phyloP scores from a whole-genome alignment of 768 basidiomycete species.

The Crepidotus variabilis region DNA sequence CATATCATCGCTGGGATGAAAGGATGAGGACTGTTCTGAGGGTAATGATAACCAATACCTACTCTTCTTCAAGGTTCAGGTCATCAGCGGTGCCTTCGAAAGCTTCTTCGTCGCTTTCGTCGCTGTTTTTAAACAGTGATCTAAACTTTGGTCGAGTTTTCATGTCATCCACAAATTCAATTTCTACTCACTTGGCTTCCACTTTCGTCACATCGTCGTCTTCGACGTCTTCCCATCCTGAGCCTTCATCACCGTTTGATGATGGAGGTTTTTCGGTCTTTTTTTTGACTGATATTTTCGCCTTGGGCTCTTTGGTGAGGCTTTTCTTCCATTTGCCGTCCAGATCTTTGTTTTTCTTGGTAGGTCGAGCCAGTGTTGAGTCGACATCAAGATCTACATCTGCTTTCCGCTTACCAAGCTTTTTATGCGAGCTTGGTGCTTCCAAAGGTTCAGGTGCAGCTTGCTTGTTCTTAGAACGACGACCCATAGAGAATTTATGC shows the following conservation, averaged over 20 bases:
- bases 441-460: constrained; percentile 61
- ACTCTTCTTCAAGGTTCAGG: constrained; percentile 45
- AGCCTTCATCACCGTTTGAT: constrained; percentile 27
- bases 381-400: constrained; percentile 31
- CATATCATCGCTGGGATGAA: constrained; percentile 41
- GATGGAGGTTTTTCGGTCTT: constrained; percentile 12
- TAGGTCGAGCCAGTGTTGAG: constrained; percentile 30
- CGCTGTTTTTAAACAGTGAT: constrained; percentile 44
- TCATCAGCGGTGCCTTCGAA: constrained; percentile 49
- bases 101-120: constrained; percentile 28
- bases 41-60: constrained; percentile 13
- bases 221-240: constrained; percentile 63
- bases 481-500: constrained; percentile 56
- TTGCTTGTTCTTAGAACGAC: constrained; percentile 85
- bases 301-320: constrained; percentile 17
- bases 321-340: constrained; percentile 33
- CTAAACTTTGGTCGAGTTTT: constrained; percentile 21
- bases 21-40: constrained; percentile 3
- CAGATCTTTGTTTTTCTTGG: constrained; percentile 45
- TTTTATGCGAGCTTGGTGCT: constrained; percentile 41
- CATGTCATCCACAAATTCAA: constrained; percentile 4
- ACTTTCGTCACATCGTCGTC: constrained; percentile 42
- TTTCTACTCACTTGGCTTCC: constrained; percentile 33
- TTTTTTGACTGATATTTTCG: constrained; percentile 10
- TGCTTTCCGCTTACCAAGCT: constrained; percentile 74